These are phyloP conservation scores for Marchantia paleacea DNA, from an alignment of 225 moss, liverwort and hornwort genomes.

Conservation along the genomic window DNA sequence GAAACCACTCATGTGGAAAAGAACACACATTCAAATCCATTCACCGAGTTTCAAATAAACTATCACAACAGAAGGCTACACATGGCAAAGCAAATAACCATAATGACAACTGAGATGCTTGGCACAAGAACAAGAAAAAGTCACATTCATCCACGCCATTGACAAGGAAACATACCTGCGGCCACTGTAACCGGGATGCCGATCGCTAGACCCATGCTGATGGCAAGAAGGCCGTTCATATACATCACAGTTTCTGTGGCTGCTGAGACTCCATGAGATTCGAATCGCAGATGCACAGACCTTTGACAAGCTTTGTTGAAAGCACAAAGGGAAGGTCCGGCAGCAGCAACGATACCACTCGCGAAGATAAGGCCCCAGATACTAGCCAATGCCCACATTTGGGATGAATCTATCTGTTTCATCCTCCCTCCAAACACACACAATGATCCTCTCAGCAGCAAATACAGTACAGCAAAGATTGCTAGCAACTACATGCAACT, in stretches of 20 bases:
- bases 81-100: neutral
- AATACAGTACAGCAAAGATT: neutral
- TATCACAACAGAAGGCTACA: too few relatives aligned
- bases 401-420: constrained; percentile 70
- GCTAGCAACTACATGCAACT: neutral
- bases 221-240: constrained; percentile 56
- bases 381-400: constrained; percentile 66
- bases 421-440: constrained; percentile 51
- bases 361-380: constrained; percentile 73
- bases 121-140: too few relatives aligned
- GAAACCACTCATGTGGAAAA: neutral
- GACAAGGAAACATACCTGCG: constrained; percentile 41
- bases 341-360: constrained; percentile 63
- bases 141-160: too few relatives aligned
- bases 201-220: constrained; percentile 55
- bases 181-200: constrained; percentile 71
- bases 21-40: neutral
- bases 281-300: constrained; percentile 33
- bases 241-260: constrained; percentile 43
- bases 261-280: constrained; percentile 36
- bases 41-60: neutral
- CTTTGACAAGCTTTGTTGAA: constrained; percentile 42
- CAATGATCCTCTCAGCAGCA: constrained; percentile 37
- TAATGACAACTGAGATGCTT: too few relatives aligned
- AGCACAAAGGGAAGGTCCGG: constrained; percentile 54